Conservation (phyloP, 352 stramenopile genomes). For the Globisporangium sylvaticum region DNA sequence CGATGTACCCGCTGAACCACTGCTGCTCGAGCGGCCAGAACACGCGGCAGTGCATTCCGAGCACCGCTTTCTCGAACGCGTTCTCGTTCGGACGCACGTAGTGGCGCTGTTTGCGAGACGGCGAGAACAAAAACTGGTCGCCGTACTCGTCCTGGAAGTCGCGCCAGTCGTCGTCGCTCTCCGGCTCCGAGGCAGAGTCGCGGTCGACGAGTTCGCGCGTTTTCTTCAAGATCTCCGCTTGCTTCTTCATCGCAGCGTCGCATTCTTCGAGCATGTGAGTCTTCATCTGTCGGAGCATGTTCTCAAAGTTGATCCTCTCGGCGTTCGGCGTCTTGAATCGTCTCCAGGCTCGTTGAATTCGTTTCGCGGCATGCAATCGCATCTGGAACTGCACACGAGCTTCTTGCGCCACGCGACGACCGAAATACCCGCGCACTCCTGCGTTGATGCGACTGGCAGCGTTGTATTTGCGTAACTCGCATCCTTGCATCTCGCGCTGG, state of each 20-base stretch:
- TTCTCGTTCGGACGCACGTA: conserved; percentile 71
- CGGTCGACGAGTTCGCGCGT: conserved; percentile 40
- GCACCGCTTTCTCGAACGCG: conserved; percentile 41
- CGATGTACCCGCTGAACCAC: conserved; percentile 63
- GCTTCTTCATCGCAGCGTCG: conserved; percentile 32
- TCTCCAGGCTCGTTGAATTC: conserved; percentile 56
- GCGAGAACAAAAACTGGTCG: conserved; percentile 79
- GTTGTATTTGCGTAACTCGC: conserved; percentile 27
- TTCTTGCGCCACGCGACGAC: conserved; percentile 31
- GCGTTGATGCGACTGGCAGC: conserved; percentile 67
- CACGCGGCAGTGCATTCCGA: conserved; percentile 61
- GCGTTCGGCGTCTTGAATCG: conserved; percentile 36
- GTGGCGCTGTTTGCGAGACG: conserved; percentile 50
- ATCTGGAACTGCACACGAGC: conserved; percentile 35
- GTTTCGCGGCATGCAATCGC: conserved; percentile 29
- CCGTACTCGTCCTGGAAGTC: conserved; percentile 62
- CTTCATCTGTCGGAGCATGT: conserved; percentile 48
- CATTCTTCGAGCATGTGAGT: conserved; percentile 46
- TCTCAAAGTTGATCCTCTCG: conserved; percentile 41
- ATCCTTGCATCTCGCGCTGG: conserved; percentile 26
- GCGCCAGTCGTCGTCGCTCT: conserved; percentile 77
- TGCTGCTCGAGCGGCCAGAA: conserved; percentile 73
- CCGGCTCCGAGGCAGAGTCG: conserved; percentile 69
- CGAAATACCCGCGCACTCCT: conserved; percentile 59
- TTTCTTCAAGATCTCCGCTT: conserved; percentile 46